These are phyloP conservation scores for Schoenoplectus tabernaemontani DNA, from an alignment of 202 grass and related monocot species.

Conservation along the genomic window DNA sequence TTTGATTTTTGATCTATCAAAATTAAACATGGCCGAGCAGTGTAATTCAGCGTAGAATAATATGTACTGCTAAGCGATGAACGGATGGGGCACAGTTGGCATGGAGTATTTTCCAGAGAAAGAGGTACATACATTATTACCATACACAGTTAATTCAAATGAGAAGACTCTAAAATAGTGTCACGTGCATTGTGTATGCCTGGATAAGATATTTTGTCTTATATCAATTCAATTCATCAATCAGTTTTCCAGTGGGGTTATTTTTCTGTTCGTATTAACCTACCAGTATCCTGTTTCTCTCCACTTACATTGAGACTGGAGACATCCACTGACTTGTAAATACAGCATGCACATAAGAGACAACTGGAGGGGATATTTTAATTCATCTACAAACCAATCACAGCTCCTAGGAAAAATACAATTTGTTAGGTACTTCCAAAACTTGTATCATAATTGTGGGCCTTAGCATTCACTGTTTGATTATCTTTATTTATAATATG, in stretches of 20 bases:
- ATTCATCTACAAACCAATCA: neutral
- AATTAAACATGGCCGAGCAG: neutral
- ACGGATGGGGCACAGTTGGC: neutral
- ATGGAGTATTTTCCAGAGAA: neutral
- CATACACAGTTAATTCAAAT: slow-evolving; percentile 1
- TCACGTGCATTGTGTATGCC: neutral
- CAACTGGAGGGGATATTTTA: neutral
- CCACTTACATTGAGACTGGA: neutral
- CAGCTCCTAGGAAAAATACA: neutral
- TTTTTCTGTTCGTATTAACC: neutral
- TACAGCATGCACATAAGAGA: neutral
- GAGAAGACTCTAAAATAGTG: neutral
- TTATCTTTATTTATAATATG: neutral
- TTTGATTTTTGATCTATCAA: neutral
- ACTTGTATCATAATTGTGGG: neutral
- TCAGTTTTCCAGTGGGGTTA: neutral
- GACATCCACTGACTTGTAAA: neutral
- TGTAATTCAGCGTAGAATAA: neutral
- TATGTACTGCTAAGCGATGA: neutral
- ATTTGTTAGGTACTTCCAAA: neutral
- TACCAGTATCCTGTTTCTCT: neutral
- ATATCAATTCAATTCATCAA: neutral
- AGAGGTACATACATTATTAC: neutral
- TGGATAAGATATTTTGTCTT: neutral
- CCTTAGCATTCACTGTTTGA: neutral